Percentiles rank a stretch among this genome's conserved stretches.
phyloP scores from a whole-genome alignment of 352 stramenopile genomes.

The Pythium inflatum region DNA sequence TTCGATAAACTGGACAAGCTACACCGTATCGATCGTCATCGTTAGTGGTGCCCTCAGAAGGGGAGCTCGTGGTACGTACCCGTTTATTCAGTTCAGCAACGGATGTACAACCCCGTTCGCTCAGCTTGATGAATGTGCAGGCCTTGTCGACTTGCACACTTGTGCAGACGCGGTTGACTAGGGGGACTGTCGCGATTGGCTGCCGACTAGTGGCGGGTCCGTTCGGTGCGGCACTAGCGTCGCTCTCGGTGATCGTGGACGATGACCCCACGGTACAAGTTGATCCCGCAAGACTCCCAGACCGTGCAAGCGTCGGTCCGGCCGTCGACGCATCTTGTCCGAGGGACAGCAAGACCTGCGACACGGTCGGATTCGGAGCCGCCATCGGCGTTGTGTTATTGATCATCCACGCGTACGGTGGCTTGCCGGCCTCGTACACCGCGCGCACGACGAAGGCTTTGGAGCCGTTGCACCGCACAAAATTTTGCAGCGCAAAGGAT shows the following conservation, averaged over 20 bases:
- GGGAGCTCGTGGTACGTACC: too few species aligned
- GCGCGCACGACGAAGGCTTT: slow-evolving; percentile 75
- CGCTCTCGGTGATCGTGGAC: neutral
- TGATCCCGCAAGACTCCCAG: neutral
- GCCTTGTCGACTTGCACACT: slow-evolving; percentile 64
- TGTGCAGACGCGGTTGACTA: slow-evolving; percentile 64
- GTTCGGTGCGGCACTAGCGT: neutral
- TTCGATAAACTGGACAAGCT: slow-evolving; percentile 81
- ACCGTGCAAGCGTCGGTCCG: neutral
- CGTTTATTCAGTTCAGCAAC: slow-evolving; percentile 74
- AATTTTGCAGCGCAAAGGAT: slow-evolving; percentile 75
- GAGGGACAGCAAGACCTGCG: slow-evolving; percentile 31
- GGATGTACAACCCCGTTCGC: slow-evolving; percentile 63
- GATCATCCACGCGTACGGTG: slow-evolving; percentile 79
- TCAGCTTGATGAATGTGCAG: slow-evolving; percentile 84
- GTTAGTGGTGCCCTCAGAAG: too few species aligned
- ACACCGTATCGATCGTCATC: neutral
- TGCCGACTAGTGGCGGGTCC: neutral
- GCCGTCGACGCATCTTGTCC: slow-evolving; percentile 6
- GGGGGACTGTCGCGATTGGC: slow-evolving; percentile 21
- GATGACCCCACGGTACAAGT: neutral
- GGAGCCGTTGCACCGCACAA: slow-evolving; percentile 68
- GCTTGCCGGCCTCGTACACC: slow-evolving; percentile 66
- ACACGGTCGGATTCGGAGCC: slow-evolving; percentile 36
- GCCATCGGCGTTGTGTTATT: slow-evolving; percentile 66